Conservation (phyloP, 129 eudicot genomes). For the Sambucus nigra region DNA sequence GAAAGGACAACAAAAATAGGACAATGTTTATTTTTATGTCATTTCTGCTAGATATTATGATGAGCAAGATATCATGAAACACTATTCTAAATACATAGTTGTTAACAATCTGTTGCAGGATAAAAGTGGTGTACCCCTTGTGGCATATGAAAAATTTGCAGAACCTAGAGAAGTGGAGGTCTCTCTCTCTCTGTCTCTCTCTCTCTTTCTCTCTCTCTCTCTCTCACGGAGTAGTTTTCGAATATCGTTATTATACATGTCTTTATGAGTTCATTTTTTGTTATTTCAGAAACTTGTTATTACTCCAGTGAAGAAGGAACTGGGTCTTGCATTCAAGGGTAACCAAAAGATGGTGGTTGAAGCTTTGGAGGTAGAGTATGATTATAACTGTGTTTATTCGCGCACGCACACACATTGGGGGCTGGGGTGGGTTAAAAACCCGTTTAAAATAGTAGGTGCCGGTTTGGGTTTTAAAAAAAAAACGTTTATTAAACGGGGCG, state of each 20-base stretch:
- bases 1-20: background rate
- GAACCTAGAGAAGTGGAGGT: slow-evolving; percentile 78
- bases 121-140: slow-evolving; percentile 58
- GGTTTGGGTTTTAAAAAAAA: too few relatives aligned
- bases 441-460: too few relatives aligned
- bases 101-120: slow-evolving; percentile 25
- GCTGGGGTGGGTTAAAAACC: too few relatives aligned
- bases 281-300: slow-evolving; percentile 48
- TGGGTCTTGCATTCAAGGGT: slow-evolving; percentile 68
- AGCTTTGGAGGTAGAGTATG: slow-evolving; percentile 43
- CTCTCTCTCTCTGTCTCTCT: slow-evolving; percentile 6
- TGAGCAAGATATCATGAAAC: background rate
- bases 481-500: too few relatives aligned
- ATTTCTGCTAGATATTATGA: background rate
- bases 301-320: slow-evolving; percentile 53
- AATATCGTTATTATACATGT: background rate
- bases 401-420: too few relatives aligned
- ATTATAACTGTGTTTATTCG: too few relatives aligned
- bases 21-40: background rate
- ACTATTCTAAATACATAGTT: background rate
- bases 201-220: background rate
- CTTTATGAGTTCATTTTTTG: background rate
- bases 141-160: slow-evolving; percentile 43
- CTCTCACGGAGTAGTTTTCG: background rate
- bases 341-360: slow-evolving; percentile 48